phyloP scores from a whole-genome alignment of 257 asterid genomes.

The Ocimum tenuiflorum region DNA sequence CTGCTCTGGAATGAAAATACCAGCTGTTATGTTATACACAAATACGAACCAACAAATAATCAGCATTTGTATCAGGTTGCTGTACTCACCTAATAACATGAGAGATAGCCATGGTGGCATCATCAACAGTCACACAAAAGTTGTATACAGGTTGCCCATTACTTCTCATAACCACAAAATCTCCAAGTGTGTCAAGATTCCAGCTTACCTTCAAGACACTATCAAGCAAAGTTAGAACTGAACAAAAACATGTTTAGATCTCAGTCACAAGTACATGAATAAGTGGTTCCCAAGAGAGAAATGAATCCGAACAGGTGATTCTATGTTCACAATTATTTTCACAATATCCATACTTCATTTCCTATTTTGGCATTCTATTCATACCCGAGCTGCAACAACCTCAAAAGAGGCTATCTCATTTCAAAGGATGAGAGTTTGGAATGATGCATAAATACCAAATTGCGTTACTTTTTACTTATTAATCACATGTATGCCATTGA shows the following conservation, averaged over 20 bases:
- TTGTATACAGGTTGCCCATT: conserved; percentile 98
- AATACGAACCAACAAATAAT: conserved; percentile 5
- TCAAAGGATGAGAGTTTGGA: too few relatives aligned
- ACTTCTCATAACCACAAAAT: conserved; percentile 98
- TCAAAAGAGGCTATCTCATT: background rate
- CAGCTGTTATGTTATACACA: conserved; percentile 15
- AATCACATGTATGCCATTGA: too few relatives aligned
- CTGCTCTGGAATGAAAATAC: conserved; percentile 62
- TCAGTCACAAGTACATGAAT: background rate
- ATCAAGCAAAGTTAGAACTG: conserved; percentile 43
- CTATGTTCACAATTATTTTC: background rate
- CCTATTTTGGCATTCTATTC: background rate
- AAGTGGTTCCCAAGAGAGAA: background rate
- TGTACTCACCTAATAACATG: conserved; percentile 77
- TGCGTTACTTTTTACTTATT: too few relatives aligned
- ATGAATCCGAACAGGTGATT: conserved; percentile 2
- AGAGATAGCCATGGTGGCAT: conserved; percentile 94
- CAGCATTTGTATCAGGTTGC: background rate
- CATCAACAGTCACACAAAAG: conserved; percentile 94
- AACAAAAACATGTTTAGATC: conserved; percentile 8
- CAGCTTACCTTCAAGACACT: conserved; percentile 75
- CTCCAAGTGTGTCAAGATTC: conserved; percentile 91
- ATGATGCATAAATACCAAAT: too few relatives aligned
- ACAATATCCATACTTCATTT: background rate
- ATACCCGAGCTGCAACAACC: background rate